A percentile compares a stretch with the other conserved stretches of the same genome.
phyloP scores from a whole-genome alignment of 1,284 basidiomycete species.

The Kwoniella shivajii region DNA sequence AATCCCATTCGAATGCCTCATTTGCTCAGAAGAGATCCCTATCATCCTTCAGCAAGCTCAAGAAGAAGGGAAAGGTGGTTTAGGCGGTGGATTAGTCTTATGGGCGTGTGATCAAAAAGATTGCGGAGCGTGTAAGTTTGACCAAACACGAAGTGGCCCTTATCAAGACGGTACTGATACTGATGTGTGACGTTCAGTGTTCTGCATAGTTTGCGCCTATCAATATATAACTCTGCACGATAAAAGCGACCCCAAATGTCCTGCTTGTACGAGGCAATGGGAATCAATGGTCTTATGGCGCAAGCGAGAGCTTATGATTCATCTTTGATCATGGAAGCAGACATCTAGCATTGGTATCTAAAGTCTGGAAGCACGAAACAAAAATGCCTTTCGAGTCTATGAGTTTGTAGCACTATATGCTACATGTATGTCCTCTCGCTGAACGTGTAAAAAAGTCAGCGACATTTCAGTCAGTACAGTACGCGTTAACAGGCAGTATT shows the following conservation, averaged over 20 bases:
- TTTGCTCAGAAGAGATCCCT: conserved; percentile 2
- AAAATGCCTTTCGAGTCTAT: no score
- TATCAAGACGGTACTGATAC: not conserved
- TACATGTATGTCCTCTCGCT: no score
- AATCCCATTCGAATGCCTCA: conserved; percentile 3
- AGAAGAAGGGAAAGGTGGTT: conserved; percentile 5
- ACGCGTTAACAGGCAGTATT: no score
- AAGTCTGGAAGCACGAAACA: no score
- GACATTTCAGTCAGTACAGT: no score
- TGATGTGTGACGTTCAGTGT: not conserved
- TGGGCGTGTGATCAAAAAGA: conserved; percentile 5
- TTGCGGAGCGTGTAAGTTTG: conserved; percentile 11
- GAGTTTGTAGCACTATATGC: no score
- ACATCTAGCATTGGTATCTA: no score
- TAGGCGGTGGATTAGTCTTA: conserved; percentile 11
- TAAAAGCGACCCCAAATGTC: not conserved
- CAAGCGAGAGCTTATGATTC: conserved; percentile 7
- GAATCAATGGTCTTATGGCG: not conserved
- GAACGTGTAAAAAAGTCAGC: no score
- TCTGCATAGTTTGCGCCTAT: conserved; percentile 3
- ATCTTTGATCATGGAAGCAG: no score
- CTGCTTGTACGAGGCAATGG: conserved; percentile 11
- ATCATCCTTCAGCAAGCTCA: not conserved
- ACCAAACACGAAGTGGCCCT: no score
- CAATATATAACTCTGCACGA: not conserved